Conservation (phyloP, 257 asterid genomes). For the Gardenia jasminoides region DNA sequence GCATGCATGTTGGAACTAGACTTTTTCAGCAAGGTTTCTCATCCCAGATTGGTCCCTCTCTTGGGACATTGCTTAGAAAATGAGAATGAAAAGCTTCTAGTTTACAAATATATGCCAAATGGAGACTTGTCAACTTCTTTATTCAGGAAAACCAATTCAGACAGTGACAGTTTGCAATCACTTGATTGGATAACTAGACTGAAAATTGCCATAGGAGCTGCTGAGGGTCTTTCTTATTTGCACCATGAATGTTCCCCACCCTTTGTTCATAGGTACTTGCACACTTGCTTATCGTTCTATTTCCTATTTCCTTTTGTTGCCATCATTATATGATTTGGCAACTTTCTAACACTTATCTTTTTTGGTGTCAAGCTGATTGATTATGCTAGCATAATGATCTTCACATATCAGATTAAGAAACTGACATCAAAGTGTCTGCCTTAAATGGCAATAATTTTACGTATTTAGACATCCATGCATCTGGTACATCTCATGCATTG, state of each 20-base stretch:
- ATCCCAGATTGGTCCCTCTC: slow-evolving; percentile 76
- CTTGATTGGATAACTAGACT: slow-evolving; percentile 97
- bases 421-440: neutral
- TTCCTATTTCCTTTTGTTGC: slow-evolving; percentile 6
- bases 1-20: slow-evolving; percentile 60
- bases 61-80: slow-evolving; percentile 92
- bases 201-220: slow-evolving; percentile 92
- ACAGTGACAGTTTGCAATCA: slow-evolving; percentile 64
- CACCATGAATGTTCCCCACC: slow-evolving; percentile 93
- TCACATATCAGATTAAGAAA: neutral
- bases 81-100: slow-evolving; percentile 73
- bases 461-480: neutral
- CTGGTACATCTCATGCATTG: neutral
- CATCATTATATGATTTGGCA: neutral
- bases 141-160: slow-evolving; percentile 62
- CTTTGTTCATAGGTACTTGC: slow-evolving; percentile 82
- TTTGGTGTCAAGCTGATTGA: neutral
- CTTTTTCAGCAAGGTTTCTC: slow-evolving; percentile 65
- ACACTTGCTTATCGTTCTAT: slow-evolving; percentile 8
- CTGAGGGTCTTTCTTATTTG: slow-evolving; percentile 79
- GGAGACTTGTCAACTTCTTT: slow-evolving; percentile 80
- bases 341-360: neutral
- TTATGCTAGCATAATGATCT: neutral
- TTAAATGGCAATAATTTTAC: neutral
- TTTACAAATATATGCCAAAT: slow-evolving; percentile 81